Percentiles rank a stretch among this genome's conserved stretches.
Conservation (phyloP, 1,284 basidiomycete species). For the Tylopilus sp. region DNA sequence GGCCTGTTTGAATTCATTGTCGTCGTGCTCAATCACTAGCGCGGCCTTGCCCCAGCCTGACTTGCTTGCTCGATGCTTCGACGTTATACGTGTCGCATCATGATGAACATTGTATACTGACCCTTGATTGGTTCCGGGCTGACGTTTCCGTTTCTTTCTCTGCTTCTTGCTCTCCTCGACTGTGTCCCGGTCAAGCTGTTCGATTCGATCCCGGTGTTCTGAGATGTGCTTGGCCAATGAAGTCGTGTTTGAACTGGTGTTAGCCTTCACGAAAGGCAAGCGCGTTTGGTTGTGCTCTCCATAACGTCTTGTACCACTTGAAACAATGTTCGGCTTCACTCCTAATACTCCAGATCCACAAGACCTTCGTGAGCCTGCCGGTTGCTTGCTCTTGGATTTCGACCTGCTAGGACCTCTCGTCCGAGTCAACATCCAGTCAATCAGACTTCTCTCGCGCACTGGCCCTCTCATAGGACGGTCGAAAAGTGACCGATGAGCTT, state of each 20-base stretch:
- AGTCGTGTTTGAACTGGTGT: slow-evolving; percentile 5
- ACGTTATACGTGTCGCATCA: slow-evolving; percentile 28
- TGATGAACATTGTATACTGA: slow-evolving; percentile 25
- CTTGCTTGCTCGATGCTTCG: slow-evolving; percentile 21
- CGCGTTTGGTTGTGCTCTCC: slow-evolving; percentile 38
- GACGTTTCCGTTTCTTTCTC: slow-evolving; percentile 16
- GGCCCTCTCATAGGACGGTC: slow-evolving; percentile 25
- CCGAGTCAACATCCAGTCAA: slow-evolving; percentile 57
- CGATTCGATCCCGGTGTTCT: slow-evolving; percentile 3
- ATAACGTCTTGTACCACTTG: slow-evolving; percentile 33
- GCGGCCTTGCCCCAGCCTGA: slow-evolving; percentile 1
- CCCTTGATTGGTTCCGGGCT: slow-evolving; percentile 8
- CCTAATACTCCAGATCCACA: slow-evolving; percentile 10
- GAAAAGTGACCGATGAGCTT: slow-evolving; percentile 31
- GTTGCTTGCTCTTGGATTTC: slow-evolving; percentile 11
- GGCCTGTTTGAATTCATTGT: slow-evolving; percentile 42
- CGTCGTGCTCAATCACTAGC: slow-evolving; percentile 38
- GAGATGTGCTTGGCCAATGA: slow-evolving; percentile 7
- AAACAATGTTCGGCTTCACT: slow-evolving; percentile 39
- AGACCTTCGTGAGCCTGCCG: slow-evolving; percentile 7
- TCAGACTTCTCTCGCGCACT: slow-evolving; percentile 42
- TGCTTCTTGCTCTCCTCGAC: slow-evolving; percentile 7
- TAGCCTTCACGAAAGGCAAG: slow-evolving; percentile 30
- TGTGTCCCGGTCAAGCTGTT: slow-evolving; percentile 1
- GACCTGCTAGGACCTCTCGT: slow-evolving; percentile 33